Evolutionary conservation across 495 filamentous ascomycete species (phyloP), one percentile per base, ranked within the genome.

Genomic region (Penicillium paxilli): DNA sequence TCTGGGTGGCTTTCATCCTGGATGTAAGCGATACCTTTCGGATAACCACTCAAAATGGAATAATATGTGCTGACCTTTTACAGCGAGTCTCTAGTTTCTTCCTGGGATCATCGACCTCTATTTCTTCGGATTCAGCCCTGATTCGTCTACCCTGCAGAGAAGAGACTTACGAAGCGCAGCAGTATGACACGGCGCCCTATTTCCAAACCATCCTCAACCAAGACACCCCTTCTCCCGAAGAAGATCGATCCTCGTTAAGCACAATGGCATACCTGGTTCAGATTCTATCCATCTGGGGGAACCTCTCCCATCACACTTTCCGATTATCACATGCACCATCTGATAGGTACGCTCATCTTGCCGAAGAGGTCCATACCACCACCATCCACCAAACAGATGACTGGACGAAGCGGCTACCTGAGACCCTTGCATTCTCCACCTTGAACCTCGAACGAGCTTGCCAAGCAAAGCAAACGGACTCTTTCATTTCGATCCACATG

Each of bases 1-100:
- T 88, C 62, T 89, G 86, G 87, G 79, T 81, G 12, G 75, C 78
- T 25, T 88, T 82, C 54, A 51, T 87, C 47, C 70, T 84, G 58
- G 85, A 89, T 58, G 80, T 82, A 62, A 75, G 78, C 69, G 26
- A 59, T 24, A 10, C 20, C 23, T 30, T 24, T 23, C 14, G 11
- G n/a, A 20, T 38, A 11, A 3, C 25, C 22, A 40, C 40, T 16
- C 9, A 32, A 49, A 16, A 16, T 0, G 8, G 30, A 20, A 63
- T 19, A 44, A 47, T 47, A 20, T 23, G 30, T 42, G 2, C 53
- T 58, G 23, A 60, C 25, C 12, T 16, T 22, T 12, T 30, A 10
- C 55, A 83, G 74, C 80, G 85, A 24, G 73, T 85, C 23, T 83
- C 78, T 26, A 81, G 79, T 24, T 79, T 83, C 50, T 82, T 79